Percentiles rank a stretch among this genome's conserved stretches.
These are phyloP conservation scores for Coniosporium apollinis DNA, from an alignment of 495 filamentous ascomycete genomes.

Conservation along the genomic window DNA sequence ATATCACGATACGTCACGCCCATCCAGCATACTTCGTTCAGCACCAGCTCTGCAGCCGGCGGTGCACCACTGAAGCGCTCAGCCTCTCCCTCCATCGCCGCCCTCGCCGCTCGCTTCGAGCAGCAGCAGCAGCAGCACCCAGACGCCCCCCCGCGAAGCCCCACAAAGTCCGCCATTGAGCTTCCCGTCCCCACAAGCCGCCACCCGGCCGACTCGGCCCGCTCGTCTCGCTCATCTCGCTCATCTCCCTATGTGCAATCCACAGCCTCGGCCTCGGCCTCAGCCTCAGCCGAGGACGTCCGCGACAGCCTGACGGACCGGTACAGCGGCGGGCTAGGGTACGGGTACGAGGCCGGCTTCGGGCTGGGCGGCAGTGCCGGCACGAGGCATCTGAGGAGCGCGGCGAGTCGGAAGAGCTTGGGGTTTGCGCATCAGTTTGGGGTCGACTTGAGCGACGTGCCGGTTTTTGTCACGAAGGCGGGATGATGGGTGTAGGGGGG, in stretches of 20 bases:
- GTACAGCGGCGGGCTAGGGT: slow-evolving; percentile 27
- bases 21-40: not conserved
- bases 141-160: not conserved
- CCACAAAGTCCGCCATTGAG: not conserved
- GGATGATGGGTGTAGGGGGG: not conserved
- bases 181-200: too few relatives aligned
- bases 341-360: slow-evolving; percentile 26
- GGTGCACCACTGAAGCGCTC: too few relatives aligned
- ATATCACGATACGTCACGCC: slow-evolving; percentile 13
- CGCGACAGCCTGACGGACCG: slow-evolving; percentile 16
- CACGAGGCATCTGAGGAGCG: slow-evolving; percentile 18
- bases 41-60: not conserved
- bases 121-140: not conserved
- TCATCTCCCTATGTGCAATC: too few relatives aligned
- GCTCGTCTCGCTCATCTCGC: too few relatives aligned
- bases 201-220: too few relatives aligned
- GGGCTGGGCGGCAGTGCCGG: slow-evolving; percentile 27
- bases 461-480: slow-evolving; percentile 18
- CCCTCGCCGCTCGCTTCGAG: not conserved
- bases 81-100: not conserved
- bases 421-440: slow-evolving; percentile 16
- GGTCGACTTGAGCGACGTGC: slow-evolving; percentile 27
- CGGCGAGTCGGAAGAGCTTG: slow-evolving; percentile 23
- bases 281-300: not conserved
- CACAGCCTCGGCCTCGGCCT: too few relatives aligned